Evolutionary conservation across 768 basidiomycete species (phyloP).

Genomic region (Nevesoporus exiguus): DNA sequence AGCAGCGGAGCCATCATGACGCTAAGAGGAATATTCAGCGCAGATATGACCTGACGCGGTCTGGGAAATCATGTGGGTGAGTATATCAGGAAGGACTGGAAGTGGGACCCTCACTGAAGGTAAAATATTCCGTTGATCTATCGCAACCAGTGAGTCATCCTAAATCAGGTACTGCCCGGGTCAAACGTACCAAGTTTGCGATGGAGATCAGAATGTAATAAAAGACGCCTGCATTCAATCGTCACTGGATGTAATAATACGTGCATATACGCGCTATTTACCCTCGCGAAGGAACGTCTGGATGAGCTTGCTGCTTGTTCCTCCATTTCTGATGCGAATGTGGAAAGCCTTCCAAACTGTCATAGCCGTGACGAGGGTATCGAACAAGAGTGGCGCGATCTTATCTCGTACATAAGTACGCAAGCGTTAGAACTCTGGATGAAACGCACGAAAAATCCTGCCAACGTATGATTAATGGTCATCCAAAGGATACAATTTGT

Average conservation of each 20-base stretch:
- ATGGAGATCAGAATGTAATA: constrained; percentile 86
- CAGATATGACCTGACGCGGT: constrained; percentile 78
- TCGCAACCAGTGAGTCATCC: constrained; percentile 2
- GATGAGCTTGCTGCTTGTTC: constrained; percentile 73
- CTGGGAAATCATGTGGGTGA: constrained; percentile 34
- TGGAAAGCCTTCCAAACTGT: constrained; percentile 76
- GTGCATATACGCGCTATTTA: constrained; percentile 24
- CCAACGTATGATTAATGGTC: constrained; percentile 6
- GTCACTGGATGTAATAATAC: neutral
- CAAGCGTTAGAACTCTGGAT: neutral
- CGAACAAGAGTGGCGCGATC: constrained; percentile 81
- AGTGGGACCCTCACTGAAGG: constrained; percentile 55
- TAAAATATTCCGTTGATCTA: constrained; percentile 82
- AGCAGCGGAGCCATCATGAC: constrained; percentile 81
- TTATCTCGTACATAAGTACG: constrained; percentile 27
- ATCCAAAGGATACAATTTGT: constrained; percentile 11
- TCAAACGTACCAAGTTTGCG: constrained; percentile 58
- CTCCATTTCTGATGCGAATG: constrained; percentile 71
- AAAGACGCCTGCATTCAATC: constrained; percentile 52
- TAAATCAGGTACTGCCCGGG: neutral
- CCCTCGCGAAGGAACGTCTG: constrained; percentile 85
- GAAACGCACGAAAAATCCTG: constrained; percentile 57
- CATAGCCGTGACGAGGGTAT: constrained; percentile 77
- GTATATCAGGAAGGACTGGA: neutral
- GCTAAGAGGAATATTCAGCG: constrained; percentile 80